A percentile compares a stretch with the other conserved stretches of the same genome.
Evolutionary conservation across 2,329 filamentous ascomycete genomes (phyloP).

Genomic region (Fusarium sp.): DNA sequence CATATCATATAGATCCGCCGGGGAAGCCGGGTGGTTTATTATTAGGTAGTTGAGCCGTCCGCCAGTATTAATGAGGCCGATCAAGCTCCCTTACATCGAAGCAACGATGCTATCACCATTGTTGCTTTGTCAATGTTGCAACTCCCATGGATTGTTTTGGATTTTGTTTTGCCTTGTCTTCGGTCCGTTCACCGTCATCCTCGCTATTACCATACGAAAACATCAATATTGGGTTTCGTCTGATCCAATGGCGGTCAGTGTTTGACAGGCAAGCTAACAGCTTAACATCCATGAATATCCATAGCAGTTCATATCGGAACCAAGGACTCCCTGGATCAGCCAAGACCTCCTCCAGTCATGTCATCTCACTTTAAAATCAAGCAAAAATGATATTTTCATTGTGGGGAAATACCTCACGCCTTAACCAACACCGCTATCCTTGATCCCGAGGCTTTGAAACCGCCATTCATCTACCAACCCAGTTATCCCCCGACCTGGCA

Average conservation of each 20-base stretch:
- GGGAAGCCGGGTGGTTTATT: conserved; percentile 27
- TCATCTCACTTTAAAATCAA: conserved; percentile 31
- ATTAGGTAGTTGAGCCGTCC: conserved; percentile 9
- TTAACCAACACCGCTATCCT: conserved; percentile 18
- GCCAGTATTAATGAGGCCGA: neutral
- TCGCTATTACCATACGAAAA: neutral
- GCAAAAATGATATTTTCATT: conserved; percentile 12
- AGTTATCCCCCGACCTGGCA: conserved; percentile 22
- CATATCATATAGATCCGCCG: conserved; percentile 31
- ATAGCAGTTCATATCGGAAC: conserved; percentile 4
- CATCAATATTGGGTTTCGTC: conserved; percentile 3
- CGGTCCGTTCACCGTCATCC: conserved; percentile 3
- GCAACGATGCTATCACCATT: conserved; percentile 28
- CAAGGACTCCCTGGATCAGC: conserved; percentile 12
- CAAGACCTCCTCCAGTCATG: conserved; percentile 19
- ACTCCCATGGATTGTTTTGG: conserved; percentile 17
- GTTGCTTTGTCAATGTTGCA: conserved; percentile 3
- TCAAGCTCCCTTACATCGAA: conserved; percentile 27
- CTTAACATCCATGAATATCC: conserved; percentile 4
- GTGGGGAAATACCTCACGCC: conserved; percentile 37
- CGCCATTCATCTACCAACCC: conserved; percentile 26
- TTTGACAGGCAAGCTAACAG: conserved; percentile 11
- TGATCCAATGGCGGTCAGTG: conserved; percentile 27
- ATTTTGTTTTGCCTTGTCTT: conserved; percentile 23
- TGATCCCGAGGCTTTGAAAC: conserved; percentile 39